These are phyloP conservation scores for Rhodotorula sp. DNA, from an alignment of 1,284 basidiomycete species.

Conservation along the genomic window DNA sequence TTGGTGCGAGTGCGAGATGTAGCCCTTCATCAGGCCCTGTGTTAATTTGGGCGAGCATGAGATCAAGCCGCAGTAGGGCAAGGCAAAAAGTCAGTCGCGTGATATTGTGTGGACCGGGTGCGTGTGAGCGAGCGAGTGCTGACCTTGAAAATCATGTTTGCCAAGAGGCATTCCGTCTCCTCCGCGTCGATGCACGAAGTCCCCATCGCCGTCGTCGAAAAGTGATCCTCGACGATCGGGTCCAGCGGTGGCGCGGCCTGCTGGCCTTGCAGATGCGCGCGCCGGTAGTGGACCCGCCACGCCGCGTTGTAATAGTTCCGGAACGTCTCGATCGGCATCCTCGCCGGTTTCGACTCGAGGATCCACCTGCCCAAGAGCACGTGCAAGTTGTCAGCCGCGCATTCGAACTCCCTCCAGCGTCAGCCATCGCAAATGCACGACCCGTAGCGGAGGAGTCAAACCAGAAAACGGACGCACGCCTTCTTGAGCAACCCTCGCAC, in stretches of 20 bases:
- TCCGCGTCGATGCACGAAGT: slow-evolving; percentile 55
- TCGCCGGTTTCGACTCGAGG: slow-evolving; percentile 64
- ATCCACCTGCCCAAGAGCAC: slow-evolving; percentile 58
- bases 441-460: not conserved
- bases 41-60: too few species aligned
- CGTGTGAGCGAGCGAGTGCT: slow-evolving; percentile 29
- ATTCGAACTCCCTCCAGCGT: not conserved
- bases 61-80: not conserved
- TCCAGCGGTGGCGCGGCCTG: slow-evolving; percentile 17
- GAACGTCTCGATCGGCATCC: slow-evolving; percentile 76
- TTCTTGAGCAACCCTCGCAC: slow-evolving; percentile 79
- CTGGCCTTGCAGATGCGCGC: not conserved
- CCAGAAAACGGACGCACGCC: slow-evolving; percentile 61
- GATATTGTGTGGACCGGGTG: not conserved
- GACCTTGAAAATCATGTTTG: slow-evolving; percentile 85
- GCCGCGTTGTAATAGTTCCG: slow-evolving; percentile 50
- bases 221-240: slow-evolving; percentile 45
- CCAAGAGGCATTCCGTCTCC: slow-evolving; percentile 90
- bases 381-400: not conserved
- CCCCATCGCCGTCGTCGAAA: slow-evolving; percentile 22
- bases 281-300: not conserved
- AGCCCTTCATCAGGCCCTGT: slow-evolving; percentile 81
- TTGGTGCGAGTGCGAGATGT: slow-evolving; percentile 92
- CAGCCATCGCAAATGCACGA: not conserved
- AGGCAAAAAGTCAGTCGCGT: not conserved